These are phyloP conservation scores for Kodamaea leandrae DNA, from an alignment of 805 yeast genomes.

Conservation along the genomic window DNA sequence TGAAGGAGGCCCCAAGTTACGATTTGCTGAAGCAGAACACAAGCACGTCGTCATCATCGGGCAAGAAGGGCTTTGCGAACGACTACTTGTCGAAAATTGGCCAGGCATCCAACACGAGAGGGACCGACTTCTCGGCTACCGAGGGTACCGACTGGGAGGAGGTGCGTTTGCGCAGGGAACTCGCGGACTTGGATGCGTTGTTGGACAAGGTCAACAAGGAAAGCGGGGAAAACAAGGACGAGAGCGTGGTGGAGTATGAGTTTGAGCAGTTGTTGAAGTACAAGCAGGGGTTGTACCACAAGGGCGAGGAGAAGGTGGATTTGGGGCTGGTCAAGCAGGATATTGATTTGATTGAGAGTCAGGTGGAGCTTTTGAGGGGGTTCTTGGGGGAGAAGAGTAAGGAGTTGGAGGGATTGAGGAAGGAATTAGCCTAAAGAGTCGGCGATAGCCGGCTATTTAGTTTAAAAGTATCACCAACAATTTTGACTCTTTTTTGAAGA, in stretches of 20 bases:
- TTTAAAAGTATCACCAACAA: too few relatives aligned
- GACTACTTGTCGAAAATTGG: constrained; percentile 58
- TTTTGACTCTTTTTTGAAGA: too few relatives aligned
- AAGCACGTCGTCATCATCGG: neutral
- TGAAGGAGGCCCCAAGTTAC: constrained; percentile 77
- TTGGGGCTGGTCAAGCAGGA: constrained; percentile 57
- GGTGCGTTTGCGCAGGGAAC: constrained; percentile 74
- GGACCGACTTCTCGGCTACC: constrained; percentile 70
- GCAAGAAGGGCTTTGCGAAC: constrained; percentile 47
- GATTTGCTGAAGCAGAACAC: constrained; percentile 34
- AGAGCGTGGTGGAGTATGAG: constrained; percentile 51
- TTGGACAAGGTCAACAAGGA: constrained; percentile 47
- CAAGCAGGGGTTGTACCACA: constrained; percentile 43
- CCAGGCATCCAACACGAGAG: constrained; percentile 43
- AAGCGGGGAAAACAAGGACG: constrained; percentile 18
- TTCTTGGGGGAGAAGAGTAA: constrained; percentile 59
- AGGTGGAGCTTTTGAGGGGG: constrained; percentile 68
- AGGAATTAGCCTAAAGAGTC: neutral
- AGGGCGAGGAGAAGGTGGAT: constrained; percentile 30
- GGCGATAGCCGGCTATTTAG: too few relatives aligned
- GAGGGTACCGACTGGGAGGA: constrained; percentile 93
- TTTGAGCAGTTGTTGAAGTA: constrained; percentile 78
- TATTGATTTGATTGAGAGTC: constrained; percentile 69
- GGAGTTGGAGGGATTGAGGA: constrained; percentile 43
- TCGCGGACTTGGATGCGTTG: constrained; percentile 69